phyloP scores from a whole-genome alignment of 2,329 filamentous ascomycete genomes.

The Endoconidiophora laricicola region DNA sequence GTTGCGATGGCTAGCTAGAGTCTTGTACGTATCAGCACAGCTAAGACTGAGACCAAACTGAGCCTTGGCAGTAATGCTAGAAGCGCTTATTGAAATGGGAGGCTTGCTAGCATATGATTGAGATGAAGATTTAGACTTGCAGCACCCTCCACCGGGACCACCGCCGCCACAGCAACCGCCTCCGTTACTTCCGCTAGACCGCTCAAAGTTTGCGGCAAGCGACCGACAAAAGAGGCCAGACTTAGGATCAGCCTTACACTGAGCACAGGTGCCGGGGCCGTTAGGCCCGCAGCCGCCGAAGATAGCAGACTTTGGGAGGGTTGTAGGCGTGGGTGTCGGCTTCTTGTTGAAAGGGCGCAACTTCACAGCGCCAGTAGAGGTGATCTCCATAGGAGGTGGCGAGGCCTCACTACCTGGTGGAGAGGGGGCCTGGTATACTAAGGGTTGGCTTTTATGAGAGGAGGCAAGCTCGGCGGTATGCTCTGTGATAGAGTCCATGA shows the following conservation, averaged over 20 bases:
- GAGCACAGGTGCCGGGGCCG: conserved; percentile 62
- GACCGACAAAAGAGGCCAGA: conserved; percentile 73
- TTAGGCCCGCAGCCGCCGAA: conserved; percentile 39
- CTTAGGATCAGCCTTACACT: conserved; percentile 61
- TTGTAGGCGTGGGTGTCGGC: conserved; percentile 14
- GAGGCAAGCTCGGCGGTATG: not conserved
- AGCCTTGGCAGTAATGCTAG: conserved; percentile 17
- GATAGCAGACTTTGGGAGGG: conserved; percentile 17
- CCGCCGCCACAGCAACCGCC: conserved; percentile 51
- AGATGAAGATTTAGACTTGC: conserved; percentile 30
- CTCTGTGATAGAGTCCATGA: conserved; percentile 5
- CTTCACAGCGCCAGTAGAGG: conserved; percentile 43
- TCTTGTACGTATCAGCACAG: conserved; percentile 65
- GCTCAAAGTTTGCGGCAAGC: conserved; percentile 48
- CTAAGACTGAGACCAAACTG: conserved; percentile 41
- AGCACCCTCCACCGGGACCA: conserved; percentile 44
- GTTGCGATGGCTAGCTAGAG: conserved; percentile 57
- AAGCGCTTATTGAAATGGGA: conserved; percentile 1
- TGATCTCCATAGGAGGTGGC: conserved; percentile 38
- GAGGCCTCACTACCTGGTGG: conserved; percentile 45
- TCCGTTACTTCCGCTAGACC: conserved; percentile 21
- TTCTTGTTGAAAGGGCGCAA: conserved; percentile 24
- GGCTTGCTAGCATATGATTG: conserved; percentile 17
- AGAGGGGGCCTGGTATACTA: conserved; percentile 35
- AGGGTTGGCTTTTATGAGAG: conserved; percentile 19